phyloP scores from a whole-genome alignment of 1,284 basidiomycete species.

The Vanrija pseudolonga region DNA sequence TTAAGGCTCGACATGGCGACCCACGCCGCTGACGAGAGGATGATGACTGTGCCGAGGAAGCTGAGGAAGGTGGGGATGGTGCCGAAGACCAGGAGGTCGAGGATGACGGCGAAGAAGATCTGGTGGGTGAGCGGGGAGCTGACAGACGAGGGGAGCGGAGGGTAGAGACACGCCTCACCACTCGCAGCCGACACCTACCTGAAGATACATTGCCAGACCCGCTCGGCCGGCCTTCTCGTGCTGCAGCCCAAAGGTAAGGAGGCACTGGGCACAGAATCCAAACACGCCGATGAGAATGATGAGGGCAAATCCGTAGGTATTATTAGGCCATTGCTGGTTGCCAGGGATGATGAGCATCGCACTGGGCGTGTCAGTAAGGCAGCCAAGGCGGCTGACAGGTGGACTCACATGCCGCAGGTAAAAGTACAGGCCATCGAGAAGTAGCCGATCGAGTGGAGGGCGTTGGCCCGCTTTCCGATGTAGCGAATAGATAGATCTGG shows the following conservation, averaged over 20 bases:
- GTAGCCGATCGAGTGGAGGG: slow-evolving; percentile 66
- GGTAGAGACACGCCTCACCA: not conserved
- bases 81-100: slow-evolving; percentile 46
- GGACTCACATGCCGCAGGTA: slow-evolving; percentile 53
- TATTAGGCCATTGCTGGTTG: slow-evolving; percentile 11
- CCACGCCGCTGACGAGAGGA: slow-evolving; percentile 43
- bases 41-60: slow-evolving; percentile 42
- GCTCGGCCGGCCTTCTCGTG: slow-evolving; percentile 49
- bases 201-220: slow-evolving; percentile 46
- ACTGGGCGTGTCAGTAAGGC: slow-evolving; percentile 6
- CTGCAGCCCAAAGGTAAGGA: slow-evolving; percentile 47
- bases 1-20: slow-evolving; percentile 34
- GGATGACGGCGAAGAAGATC: slow-evolving; percentile 44
- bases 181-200: slow-evolving; percentile 20
- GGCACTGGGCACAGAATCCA: slow-evolving; percentile 60
- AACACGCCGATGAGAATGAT: slow-evolving; percentile 54
- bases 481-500: slow-evolving; percentile 65
- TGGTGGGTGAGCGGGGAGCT: slow-evolving; percentile 5
- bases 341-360: slow-evolving; percentile 17
- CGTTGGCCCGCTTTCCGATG: slow-evolving; percentile 68
- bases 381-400: not conserved
- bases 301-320: slow-evolving; percentile 15
- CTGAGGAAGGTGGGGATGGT: slow-evolving; percentile 40
- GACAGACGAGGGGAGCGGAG: too few relatives aligned
- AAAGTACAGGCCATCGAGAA: slow-evolving; percentile 65